Percentiles rank a stretch among this genome's conserved stretches.
These are phyloP conservation scores for Glycine soja DNA, from an alignment of 306 rosid species.

Conservation along the genomic window DNA sequence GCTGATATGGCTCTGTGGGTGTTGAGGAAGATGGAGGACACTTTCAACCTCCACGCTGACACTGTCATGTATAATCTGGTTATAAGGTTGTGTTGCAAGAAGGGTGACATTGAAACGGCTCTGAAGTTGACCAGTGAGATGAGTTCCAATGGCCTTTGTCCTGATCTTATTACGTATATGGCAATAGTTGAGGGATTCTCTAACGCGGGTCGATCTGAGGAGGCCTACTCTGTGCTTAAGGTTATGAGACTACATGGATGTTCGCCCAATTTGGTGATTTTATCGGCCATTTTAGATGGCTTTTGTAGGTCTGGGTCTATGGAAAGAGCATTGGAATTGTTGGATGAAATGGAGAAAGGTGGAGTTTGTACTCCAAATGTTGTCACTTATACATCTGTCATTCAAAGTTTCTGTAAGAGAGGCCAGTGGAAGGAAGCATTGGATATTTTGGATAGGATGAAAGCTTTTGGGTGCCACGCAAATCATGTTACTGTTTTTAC, in stretches of 20 bases:
- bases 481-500: conserved; percentile 69
- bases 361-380: conserved; percentile 70
- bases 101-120: conserved; percentile 67
- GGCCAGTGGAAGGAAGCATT: conserved; percentile 66
- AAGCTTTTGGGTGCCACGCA: conserved; percentile 64
- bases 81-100: conserved; percentile 68
- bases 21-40: conserved; percentile 63
- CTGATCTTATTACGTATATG: conserved; percentile 74
- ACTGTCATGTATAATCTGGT: conserved; percentile 73
- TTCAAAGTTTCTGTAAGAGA: conserved; percentile 72
- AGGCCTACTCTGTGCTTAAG: conserved; percentile 65
- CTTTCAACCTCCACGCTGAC: conserved; percentile 64
- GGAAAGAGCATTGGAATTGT: conserved; percentile 69
- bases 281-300: conserved; percentile 71
- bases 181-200: conserved; percentile 77
- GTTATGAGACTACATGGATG: conserved; percentile 72
- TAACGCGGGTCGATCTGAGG: conserved; percentile 67
- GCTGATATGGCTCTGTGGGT: conserved; percentile 71
- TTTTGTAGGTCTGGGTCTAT: conserved; percentile 57
- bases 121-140: conserved; percentile 70
- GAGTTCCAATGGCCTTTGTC: conserved; percentile 58
- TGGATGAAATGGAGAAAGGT: conserved; percentile 82
- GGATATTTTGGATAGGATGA: conserved; percentile 75
- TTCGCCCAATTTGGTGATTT: conserved; percentile 68
- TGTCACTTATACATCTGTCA: conserved; percentile 77